Percentiles rank a stretch among this genome's conserved stretches.
Evolutionary conservation across 805 yeast genomes (phyloP).

Genomic region (Cyberlindnera euphorbiae): DNA sequence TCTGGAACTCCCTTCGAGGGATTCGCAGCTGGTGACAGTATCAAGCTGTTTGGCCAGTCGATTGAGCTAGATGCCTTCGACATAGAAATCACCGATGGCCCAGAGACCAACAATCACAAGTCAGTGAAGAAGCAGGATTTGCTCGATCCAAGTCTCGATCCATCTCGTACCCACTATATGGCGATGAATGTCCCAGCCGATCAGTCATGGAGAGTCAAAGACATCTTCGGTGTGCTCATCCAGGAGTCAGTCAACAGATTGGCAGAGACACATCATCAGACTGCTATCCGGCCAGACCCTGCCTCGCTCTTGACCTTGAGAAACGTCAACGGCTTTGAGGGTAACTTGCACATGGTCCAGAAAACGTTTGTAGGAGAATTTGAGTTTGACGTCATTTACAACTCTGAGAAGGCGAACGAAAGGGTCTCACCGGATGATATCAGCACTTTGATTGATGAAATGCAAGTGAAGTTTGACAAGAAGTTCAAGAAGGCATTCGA

Average conservation of each 20-base stretch:
- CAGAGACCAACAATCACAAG: slow-evolving; percentile 42
- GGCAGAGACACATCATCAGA: slow-evolving; percentile 21
- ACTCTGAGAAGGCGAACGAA: slow-evolving; percentile 39
- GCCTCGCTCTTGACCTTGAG: slow-evolving; percentile 50
- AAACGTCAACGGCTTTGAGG: slow-evolving; percentile 55
- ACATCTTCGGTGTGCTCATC: slow-evolving; percentile 62
- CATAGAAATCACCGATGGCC: slow-evolving; percentile 54
- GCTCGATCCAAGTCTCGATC: slow-evolving; percentile 46
- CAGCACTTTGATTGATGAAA: slow-evolving; percentile 10
- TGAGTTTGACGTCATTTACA: slow-evolving; percentile 68
- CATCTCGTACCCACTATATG: slow-evolving; percentile 56
- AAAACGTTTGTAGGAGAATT: slow-evolving; percentile 68
- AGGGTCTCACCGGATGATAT: slow-evolving; percentile 32
- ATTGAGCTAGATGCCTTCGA: slow-evolving; percentile 65
- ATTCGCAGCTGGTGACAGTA: slow-evolving; percentile 30
- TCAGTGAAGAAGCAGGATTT: slow-evolving; percentile 22
- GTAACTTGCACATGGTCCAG: slow-evolving; percentile 78
- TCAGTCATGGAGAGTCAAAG: slow-evolving; percentile 73
- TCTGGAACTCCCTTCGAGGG: slow-evolving; percentile 30
- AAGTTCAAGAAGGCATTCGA: slow-evolving; percentile 50
- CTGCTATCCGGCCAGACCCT: slow-evolving; percentile 28
- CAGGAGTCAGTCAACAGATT: slow-evolving; percentile 61
- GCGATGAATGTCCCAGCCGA: slow-evolving; percentile 69
- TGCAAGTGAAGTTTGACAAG: slow-evolving; percentile 36
- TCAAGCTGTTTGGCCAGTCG: slow-evolving; percentile 47